Base-by-base conservation (phyloP, 2,329 filamentous ascomycete genomes). In the Colletotrichum sp. region DNA sequence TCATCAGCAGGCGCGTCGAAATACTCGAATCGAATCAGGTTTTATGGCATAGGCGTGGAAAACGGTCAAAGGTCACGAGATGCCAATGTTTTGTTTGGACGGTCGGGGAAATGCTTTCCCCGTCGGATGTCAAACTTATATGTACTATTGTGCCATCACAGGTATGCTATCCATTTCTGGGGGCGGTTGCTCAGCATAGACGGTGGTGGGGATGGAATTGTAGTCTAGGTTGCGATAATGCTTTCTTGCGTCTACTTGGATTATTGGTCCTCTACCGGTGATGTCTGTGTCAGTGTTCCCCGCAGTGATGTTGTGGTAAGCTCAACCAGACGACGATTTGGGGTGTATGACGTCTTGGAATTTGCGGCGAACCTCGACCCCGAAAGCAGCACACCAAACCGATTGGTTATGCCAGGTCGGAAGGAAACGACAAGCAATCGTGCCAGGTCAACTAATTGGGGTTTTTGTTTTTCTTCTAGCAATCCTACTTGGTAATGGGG, bases 91-190 rank as follows among this genome's bases (percentile, higher is more conserved):
- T 74, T 67, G 75, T 68, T 74, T 76, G 70, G 74, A 67, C 71
- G 67, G 66, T 72, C 79, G 76, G 76, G 81, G 74, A 52, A 52
- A 52, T 3, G 80, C 74, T 80, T 59, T 65, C 68, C 32, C 69
- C 78, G 28, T 75, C 81, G 79, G 78, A 80, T 81, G 80, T 77
- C 68, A 77, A 78, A 81, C 78, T 84, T 84, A 85, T 84, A 84
- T 89, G 88, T 90, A 90, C 85, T 89, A 87, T 89, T 89, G 84
- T 88, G 83, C 84, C 84, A 86, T 71, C 85, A 84, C 84, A 76
- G 65, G 74, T 65, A 76, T 82, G 84, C 82, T 85, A 86, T 84
- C 81, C 82, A 81, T 83, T 82, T 80, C 79, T 79, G 81, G 81
- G 71, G 71, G 82, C 82, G 80, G 81, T 82, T 84, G 84, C 84